Percentiles rank a stretch among this genome's conserved stretches.
Evolutionary conservation across 768 basidiomycete species (phyloP).

Genomic region (Trametes meyenii): DNA sequence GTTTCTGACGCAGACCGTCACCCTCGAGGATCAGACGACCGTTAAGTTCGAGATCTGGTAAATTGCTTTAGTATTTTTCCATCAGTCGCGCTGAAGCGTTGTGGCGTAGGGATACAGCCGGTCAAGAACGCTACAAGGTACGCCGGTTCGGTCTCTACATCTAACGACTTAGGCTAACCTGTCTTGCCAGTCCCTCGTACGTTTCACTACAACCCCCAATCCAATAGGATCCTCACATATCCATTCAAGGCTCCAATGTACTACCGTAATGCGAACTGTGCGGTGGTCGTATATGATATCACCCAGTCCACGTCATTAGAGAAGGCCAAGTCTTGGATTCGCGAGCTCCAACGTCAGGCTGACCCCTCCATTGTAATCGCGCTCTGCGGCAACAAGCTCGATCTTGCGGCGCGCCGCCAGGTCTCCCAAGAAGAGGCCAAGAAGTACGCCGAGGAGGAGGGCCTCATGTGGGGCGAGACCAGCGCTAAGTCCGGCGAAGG

Average conservation of each 20-base stretch:
- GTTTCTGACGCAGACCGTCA: slow-evolving; percentile 97
- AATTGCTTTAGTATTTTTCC: slow-evolving; percentile 25
- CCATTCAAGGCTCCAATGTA: slow-evolving; percentile 84
- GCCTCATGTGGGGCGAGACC: slow-evolving; percentile 90
- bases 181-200: slow-evolving; percentile 48
- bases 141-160: slow-evolving; percentile 10
- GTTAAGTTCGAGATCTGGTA: slow-evolving; percentile 99
- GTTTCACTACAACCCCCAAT: slow-evolving; percentile 26
- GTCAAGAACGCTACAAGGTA: slow-evolving; percentile 93
- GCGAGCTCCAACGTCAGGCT: slow-evolving; percentile 95
- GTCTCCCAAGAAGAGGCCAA: slow-evolving; percentile 87
- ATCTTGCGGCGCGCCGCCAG: slow-evolving; percentile 82
- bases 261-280: slow-evolving; percentile 93
- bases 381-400: slow-evolving; percentile 94
- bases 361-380: slow-evolving; percentile 97
- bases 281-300: slow-evolving; percentile 96
- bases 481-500: slow-evolving; percentile 90
- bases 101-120: slow-evolving; percentile 83
- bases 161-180: slow-evolving; percentile 18
- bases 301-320: slow-evolving; percentile 90
- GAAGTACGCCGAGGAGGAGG: slow-evolving; percentile 92
- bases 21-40: slow-evolving; percentile 82
- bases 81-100: not conserved
- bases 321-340: slow-evolving; percentile 95
- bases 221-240: not conserved